phyloP scores from a whole-genome alignment of 2,329 filamentous ascomycete genomes.

The Geoglossum cookeanum region DNA sequence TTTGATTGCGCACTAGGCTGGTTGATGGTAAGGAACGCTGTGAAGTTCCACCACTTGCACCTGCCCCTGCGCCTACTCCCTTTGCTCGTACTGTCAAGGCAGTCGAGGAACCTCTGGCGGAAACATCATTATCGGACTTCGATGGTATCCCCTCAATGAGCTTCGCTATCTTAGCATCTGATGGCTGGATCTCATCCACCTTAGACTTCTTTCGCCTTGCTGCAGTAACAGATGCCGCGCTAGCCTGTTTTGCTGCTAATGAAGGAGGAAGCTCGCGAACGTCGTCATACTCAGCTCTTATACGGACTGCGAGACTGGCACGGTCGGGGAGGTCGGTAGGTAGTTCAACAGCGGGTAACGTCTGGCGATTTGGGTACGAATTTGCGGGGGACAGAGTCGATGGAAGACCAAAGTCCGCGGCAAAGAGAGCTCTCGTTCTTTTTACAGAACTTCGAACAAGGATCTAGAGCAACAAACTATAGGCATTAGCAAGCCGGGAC shows the following conservation, averaged over 20 bases:
- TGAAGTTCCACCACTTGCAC: slow-evolving; percentile 34
- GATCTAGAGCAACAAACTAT: neutral
- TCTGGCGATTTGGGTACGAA: neutral
- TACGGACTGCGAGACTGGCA: slow-evolving; percentile 34
- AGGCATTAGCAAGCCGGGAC: neutral
- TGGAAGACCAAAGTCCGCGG: slow-evolving; percentile 29
- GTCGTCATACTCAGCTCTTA: slow-evolving; percentile 56
- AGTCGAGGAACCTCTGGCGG: slow-evolving; percentile 22
- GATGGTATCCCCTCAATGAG: slow-evolving; percentile 46
- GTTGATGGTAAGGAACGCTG: slow-evolving; percentile 28
- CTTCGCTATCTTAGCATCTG: slow-evolving; percentile 39
- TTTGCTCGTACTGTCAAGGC: slow-evolving; percentile 35
- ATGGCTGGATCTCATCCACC: slow-evolving; percentile 29
- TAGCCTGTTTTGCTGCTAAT: slow-evolving; percentile 62
- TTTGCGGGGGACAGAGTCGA: slow-evolving; percentile 24
- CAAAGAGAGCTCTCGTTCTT: slow-evolving; percentile 34
- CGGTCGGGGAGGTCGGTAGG: slow-evolving; percentile 22
- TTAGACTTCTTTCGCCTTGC: slow-evolving; percentile 45
- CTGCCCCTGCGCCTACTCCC: slow-evolving; percentile 28
- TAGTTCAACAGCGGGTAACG: neutral
- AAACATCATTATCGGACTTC: slow-evolving; percentile 23
- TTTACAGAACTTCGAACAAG: slow-evolving; percentile 28
- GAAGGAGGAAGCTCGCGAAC: slow-evolving; percentile 59
- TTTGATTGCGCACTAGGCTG: slow-evolving; percentile 43
- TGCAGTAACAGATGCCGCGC: slow-evolving; percentile 34